These are phyloP conservation scores for Willaertia magna DNA, from an alignment of 208 protist genomes.

Conservation along the genomic window DNA sequence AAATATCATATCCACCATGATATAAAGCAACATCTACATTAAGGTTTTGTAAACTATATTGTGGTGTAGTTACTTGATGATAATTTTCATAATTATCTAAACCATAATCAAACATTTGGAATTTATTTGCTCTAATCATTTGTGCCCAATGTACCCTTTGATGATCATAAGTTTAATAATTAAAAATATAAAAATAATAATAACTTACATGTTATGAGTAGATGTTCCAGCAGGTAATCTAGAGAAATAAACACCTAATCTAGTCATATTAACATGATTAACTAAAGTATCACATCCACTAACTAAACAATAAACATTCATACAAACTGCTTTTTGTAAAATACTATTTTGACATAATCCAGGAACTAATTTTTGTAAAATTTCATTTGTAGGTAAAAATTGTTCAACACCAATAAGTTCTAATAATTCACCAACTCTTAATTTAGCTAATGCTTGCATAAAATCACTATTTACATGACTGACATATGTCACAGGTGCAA, in stretches of 20 bases:
- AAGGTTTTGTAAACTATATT: background rate
- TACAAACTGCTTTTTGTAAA: background rate
- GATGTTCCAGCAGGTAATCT: slow-evolving; percentile 18
- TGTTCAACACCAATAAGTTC: background rate
- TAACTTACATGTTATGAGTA: slow-evolving; percentile 24
- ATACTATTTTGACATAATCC: background rate
- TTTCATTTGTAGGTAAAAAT: slow-evolving; percentile 3
- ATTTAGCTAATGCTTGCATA: background rate
- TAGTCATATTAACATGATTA: background rate
- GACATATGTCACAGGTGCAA: slow-evolving; percentile 19
- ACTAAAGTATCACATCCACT: background rate
- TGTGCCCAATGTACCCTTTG: slow-evolving; percentile 24
- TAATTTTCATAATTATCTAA: background rate
- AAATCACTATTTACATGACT: background rate
- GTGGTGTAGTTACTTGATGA: background rate
- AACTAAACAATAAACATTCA: background rate
- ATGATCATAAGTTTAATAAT: no score
- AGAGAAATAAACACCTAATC: background rate
- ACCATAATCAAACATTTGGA: slow-evolving; percentile 20
- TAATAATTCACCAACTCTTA: slow-evolving; percentile 11
- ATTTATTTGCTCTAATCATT: background rate
- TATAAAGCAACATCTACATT: slow-evolving; percentile 6
- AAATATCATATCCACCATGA: slow-evolving; percentile 15
- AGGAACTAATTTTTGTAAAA: background rate
- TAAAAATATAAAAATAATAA: no score